phyloP scores from a whole-genome alignment of 148 eudicot genomes.

The Chenopodium album region DNA sequence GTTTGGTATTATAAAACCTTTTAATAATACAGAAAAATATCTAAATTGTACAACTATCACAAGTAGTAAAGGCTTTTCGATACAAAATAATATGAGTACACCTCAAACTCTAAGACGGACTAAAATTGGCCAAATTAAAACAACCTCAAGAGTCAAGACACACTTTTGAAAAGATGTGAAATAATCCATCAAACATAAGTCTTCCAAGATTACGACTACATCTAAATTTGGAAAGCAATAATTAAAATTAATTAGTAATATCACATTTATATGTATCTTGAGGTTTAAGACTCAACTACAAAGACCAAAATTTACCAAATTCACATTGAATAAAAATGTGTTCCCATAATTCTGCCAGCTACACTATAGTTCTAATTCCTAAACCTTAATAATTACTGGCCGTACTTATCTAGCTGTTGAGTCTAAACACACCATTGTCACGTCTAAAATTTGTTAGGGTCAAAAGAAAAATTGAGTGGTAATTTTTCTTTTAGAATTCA shows the following conservation, averaged over 20 bases:
- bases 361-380: conserved; percentile 6
- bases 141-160: no score
- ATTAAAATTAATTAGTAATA: not conserved
- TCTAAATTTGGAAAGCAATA: not conserved
- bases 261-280: not conserved
- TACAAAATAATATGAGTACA: no score
- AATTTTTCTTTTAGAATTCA: not conserved
- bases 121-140: no score
- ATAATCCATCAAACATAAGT: not conserved
- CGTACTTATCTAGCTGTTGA: not conserved
- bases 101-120: no score
- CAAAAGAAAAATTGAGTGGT: conserved; percentile 9
- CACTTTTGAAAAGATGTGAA: not conserved
- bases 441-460: conserved; percentile 19
- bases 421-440: not conserved
- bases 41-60: no score
- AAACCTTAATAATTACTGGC: not conserved
- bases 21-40: no score
- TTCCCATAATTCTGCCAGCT: not conserved
- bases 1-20: no score
- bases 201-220: not conserved
- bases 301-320: not conserved
- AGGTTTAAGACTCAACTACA: not conserved
- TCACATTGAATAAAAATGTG: not conserved
- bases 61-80: no score